phyloP scores from a whole-genome alignment of 257 asterid species.

The Petunia axillaris region DNA sequence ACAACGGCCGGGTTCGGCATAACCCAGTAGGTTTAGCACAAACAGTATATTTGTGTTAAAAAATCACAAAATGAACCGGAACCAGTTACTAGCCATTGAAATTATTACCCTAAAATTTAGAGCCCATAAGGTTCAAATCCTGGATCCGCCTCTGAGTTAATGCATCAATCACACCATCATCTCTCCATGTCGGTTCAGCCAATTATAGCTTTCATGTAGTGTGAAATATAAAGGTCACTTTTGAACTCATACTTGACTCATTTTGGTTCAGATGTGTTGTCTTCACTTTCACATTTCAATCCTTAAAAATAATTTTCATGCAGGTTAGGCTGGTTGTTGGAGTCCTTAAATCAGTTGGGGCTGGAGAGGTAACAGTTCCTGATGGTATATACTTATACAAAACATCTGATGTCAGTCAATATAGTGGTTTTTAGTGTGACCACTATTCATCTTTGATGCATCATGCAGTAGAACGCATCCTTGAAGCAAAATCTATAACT shows the following conservation, averaged over 20 bases:
- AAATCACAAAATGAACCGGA: no score
- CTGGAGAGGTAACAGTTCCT: slow-evolving; percentile 59
- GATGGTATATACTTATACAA: slow-evolving; percentile 58
- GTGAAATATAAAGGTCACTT: neutral
- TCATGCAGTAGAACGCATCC: slow-evolving; percentile 68
- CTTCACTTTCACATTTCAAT: neutral
- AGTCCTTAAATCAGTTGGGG: slow-evolving; percentile 82
- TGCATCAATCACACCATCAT: neutral
- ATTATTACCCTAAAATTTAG: no score
- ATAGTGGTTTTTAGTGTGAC: neutral
- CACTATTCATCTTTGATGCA: neutral
- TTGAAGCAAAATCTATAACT: slow-evolving; percentile 66
- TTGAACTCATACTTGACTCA: neutral
- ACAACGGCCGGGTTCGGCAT: no score
- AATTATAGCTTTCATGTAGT: neutral
- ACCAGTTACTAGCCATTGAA: no score
- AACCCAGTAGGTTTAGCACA: no score
- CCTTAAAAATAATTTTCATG: slow-evolving; percentile 17
- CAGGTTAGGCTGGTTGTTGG: slow-evolving; percentile 97
- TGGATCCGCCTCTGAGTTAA: neutral
- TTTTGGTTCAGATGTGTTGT: neutral
- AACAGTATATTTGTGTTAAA: no score
- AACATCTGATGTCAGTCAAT: neutral
- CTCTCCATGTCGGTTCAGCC: neutral
- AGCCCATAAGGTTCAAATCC: no score